A percentile compares a stretch with the other conserved stretches of the same genome.
phyloP scores from a whole-genome alignment of 2,329 filamentous ascomycete genomes.

The Exophiala sp. region DNA sequence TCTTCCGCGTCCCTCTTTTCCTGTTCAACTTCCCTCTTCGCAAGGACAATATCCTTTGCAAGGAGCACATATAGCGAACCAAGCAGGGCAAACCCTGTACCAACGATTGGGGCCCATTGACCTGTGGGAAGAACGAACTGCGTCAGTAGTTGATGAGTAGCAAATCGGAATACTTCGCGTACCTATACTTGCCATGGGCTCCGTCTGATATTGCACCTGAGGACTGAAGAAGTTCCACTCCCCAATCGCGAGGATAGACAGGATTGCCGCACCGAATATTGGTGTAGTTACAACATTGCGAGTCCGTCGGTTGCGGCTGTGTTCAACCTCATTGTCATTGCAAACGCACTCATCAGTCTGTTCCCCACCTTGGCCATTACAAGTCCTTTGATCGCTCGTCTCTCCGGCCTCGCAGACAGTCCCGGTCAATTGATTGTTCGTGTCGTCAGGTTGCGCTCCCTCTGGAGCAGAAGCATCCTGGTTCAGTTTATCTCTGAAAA shows the following conservation, averaged over 20 bases:
- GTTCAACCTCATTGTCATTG: slow-evolving; percentile 51
- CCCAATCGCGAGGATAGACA: slow-evolving; percentile 59
- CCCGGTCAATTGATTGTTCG: not conserved
- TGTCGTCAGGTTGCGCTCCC: not conserved
- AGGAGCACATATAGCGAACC: slow-evolving; percentile 58
- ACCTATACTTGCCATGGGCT: slow-evolving; percentile 61
- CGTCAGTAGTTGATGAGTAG: slow-evolving; percentile 8
- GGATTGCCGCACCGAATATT: slow-evolving; percentile 56
- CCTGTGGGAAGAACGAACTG: slow-evolving; percentile 22
- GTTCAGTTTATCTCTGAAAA: not conserved
- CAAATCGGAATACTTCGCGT: slow-evolving; percentile 29
- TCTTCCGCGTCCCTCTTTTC: not conserved
- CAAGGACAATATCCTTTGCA: not conserved
- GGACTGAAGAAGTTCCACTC: slow-evolving; percentile 62
- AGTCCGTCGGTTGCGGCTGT: slow-evolving; percentile 35
- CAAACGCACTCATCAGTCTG: slow-evolving; percentile 22
- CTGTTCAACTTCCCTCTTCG: not conserved
- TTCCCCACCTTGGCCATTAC: not conserved
- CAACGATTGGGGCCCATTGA: slow-evolving; percentile 43
- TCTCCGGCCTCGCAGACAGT: not conserved
- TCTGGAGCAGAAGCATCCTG: not conserved
- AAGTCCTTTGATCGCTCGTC: not conserved
- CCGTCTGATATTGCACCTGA: slow-evolving; percentile 57
- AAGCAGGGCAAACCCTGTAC: slow-evolving; percentile 55
- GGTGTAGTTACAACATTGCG: slow-evolving; percentile 53